Base-by-base conservation (phyloP, 176 grass and related monocot genomes). In the Canna indica region DNA sequence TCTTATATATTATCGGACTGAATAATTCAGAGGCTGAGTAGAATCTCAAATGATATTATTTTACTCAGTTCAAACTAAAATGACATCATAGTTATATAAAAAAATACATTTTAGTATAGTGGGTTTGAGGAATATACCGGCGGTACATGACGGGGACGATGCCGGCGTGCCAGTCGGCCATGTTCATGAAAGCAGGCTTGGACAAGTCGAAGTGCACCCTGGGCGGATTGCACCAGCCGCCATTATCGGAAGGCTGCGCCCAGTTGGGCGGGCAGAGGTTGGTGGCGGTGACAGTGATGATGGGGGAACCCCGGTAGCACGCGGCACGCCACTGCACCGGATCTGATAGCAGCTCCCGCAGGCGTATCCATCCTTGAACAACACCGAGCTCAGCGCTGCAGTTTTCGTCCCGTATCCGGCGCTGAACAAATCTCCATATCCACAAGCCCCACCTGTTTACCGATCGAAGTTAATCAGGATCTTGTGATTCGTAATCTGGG, bases 161-260 rank as follows among this genome's bases (percentile, higher is more conserved):
- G 0, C 91, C 91, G 22, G 75, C 88, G 0, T 75, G 74, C 1
- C 74, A 34, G 32, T 50, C 18, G 12, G 82, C 91, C 0, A 96
- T 73, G 12, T 32, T 15, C 75, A 84, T 70, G 84, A 87, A 96
- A 0, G 75, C 50, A 0, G 83, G 91, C 20, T 81, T 85, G 0
- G 88, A 84, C 83, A 91, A 17, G 78, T 95, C 91, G 57, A 95
- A 96, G 79, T 96, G 91, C 31, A 72, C 36, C 0, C 91, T 79
- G 0, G 91, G 88, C 0, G 88, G 85, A 72, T 91, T 96, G 85
- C 91, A 96, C 91, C 91, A 96, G 0, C 91, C 91, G 13, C 91
- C 91, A 5, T 76, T n/a, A 60, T 88, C 18, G 28, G n/a, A 80
- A 27, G 46, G 14, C 69, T 76, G 44, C 14, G 64, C 32, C 73